phyloP scores from a whole-genome alignment of 306 rosid species.

The Albizia julibrissin region DNA sequence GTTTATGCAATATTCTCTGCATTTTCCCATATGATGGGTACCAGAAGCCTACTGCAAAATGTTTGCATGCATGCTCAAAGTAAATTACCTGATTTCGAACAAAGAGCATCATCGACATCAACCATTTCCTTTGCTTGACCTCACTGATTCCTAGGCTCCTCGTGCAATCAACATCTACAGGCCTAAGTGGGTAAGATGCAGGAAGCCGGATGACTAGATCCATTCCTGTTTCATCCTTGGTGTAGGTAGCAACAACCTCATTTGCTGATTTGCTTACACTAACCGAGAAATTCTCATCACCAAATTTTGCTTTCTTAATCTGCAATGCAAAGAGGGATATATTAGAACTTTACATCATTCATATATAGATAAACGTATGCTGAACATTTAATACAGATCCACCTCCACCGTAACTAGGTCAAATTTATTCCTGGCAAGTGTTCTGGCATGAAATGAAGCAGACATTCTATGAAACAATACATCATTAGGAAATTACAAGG shows the following conservation, averaged over 20 bases:
- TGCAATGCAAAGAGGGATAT: slow-evolving; percentile 44
- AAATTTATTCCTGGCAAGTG: slow-evolving; percentile 14
- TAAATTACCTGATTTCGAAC: slow-evolving; percentile 87
- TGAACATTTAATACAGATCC: slow-evolving; percentile 18
- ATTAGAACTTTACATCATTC: slow-evolving; percentile 25
- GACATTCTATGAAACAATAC: slow-evolving; percentile 2
- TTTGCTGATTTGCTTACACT: slow-evolving; percentile 91
- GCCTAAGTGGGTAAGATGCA: slow-evolving; percentile 82
- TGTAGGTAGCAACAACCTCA: slow-evolving; percentile 95
- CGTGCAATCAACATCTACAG: slow-evolving; percentile 90
- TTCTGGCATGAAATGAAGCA: slow-evolving; percentile 27
- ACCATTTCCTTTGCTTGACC: slow-evolving; percentile 92
- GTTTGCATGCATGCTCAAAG: background rate
- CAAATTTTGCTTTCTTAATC: slow-evolving; percentile 80
- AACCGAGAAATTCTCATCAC: slow-evolving; percentile 86
- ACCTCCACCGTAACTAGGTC: background rate
- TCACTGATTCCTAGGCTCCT: slow-evolving; percentile 93
- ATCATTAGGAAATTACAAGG: background rate
- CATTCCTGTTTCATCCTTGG: slow-evolving; percentile 97
- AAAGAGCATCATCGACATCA: slow-evolving; percentile 89
- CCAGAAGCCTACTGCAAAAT: slow-evolving; percentile 8
- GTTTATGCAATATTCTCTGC: background rate
- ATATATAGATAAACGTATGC: background rate
- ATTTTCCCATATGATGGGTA: slow-evolving; percentile 19
- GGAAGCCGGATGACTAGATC: slow-evolving; percentile 93